Base-by-base conservation (phyloP, 441 rosid species). In the Gossypium gossypioides region DNA sequence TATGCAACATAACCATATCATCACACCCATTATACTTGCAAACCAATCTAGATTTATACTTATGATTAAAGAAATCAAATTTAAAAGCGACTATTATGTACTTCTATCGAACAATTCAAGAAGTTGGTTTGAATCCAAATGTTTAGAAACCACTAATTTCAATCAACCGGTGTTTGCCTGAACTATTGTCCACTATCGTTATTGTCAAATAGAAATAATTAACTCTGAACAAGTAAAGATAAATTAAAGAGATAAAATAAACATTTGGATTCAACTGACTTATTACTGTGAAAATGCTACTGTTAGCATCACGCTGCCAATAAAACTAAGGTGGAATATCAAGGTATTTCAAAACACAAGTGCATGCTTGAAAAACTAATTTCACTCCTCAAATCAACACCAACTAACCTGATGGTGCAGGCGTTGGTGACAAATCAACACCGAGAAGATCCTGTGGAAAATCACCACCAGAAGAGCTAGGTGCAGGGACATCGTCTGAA, bases 381-480 rank as follows among this genome's bases (percentile, higher is more conserved):
- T 55, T 59, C 59, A 55, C 59, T 48, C 52, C 61, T 40, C 74
- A 62, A 12, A 32, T 44, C 25, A 61, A 61, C 69, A 56, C 79
- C 78, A 76, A 82, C 95, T 81, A 77, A 95, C 99, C 95, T 71
- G 89, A 75, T 72, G 82, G 87, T 68, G 79, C 71, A 72, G 91
- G 58, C 13, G 91, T 64, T 25, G 89, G 75, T 51, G 86, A 74
- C 68, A 89, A 59, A 80, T 88, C 95, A 78, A 84, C 85, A 77
- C 96, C 88, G 24, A 96, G 88, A 77, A 89, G 97, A 83, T 96
- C 98, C 51, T 87, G 86, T 75, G 91, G 99, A 76, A 86, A 88
- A 82, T 92, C 92, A 51, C 85, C 84, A 81, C 94, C 89, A 76
- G 96, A 87, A 67, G 92, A 80, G 82, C 90, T 87, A 62, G 92